A percentile compares a stretch with the other conserved stretches of the same genome.
phyloP scores from a whole-genome alignment of 2,329 filamentous ascomycete species.

The Sarocladiaceae sp. region DNA sequence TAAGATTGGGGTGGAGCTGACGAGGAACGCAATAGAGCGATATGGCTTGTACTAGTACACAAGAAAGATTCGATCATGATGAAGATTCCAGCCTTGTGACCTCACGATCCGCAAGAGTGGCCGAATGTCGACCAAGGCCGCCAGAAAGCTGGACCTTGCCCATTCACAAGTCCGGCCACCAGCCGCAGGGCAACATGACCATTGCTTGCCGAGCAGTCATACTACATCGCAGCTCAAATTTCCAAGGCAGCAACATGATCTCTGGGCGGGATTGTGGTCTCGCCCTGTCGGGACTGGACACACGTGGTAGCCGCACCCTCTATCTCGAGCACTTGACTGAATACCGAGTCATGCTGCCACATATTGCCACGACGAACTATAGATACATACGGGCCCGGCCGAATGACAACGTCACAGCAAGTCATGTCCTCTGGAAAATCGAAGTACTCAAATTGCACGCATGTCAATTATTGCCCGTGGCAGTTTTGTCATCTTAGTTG shows the following conservation, averaged over 20 bases:
- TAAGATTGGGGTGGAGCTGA: slow-evolving; percentile 23
- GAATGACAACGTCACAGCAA: no score
- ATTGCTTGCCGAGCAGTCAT: no score
- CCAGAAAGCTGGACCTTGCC: background rate
- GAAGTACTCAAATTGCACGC: no score
- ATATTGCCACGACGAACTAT: background rate
- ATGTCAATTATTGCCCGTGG: no score
- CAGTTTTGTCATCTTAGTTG: no score
- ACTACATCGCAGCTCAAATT: no score
- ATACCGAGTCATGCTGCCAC: slow-evolving; percentile 5
- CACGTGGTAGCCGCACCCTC: slow-evolving; percentile 1
- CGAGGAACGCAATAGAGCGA: background rate
- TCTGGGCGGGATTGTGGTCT: no score
- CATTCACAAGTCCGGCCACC: no score
- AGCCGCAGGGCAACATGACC: no score
- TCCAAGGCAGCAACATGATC: no score
- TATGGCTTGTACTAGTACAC: slow-evolving; percentile 7
- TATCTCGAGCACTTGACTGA: background rate
- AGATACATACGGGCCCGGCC: background rate
- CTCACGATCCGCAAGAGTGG: background rate
- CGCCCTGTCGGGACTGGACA: background rate
- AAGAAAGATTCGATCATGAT: background rate
- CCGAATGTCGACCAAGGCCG: background rate
- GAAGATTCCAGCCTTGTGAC: background rate
- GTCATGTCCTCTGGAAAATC: no score